phyloP scores from a whole-genome alignment of 1,284 basidiomycete species.

The Blastosporella zonata region DNA sequence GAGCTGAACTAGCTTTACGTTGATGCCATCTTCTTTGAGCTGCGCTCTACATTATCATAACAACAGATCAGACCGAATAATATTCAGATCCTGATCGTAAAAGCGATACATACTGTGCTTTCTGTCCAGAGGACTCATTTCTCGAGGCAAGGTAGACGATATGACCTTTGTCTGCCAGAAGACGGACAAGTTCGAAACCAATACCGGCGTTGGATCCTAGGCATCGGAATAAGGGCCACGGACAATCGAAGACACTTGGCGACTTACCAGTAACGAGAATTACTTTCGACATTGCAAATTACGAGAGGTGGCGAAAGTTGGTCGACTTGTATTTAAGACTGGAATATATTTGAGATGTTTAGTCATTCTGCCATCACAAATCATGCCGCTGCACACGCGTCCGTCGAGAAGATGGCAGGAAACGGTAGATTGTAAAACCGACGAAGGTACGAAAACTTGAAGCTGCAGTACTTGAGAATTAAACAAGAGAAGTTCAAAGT shows the following conservation, averaged over 20 bases:
- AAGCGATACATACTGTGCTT: conserved; percentile 24
- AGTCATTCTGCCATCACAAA: background rate
- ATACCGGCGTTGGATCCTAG: conserved; percentile 30
- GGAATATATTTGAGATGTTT: no score
- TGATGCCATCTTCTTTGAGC: conserved; percentile 26
- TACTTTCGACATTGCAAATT: conserved; percentile 22
- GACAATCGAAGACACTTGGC: background rate
- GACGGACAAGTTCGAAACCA: conserved; percentile 30
- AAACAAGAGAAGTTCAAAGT: no score
- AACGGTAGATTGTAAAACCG: no score
- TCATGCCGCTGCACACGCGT: background rate
- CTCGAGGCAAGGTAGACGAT: conserved; percentile 30
- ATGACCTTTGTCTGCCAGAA: conserved; percentile 28
- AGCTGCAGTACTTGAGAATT: no score
- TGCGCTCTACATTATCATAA: conserved; percentile 16
- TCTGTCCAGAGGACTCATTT: conserved; percentile 25
- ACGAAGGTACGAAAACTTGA: no score
- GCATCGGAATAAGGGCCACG: background rate
- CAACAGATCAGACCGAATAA: background rate
- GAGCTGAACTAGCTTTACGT: conserved; percentile 33
- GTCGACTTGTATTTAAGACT: no score
- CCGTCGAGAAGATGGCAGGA: no score
- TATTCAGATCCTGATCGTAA: background rate
- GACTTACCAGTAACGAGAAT: conserved; percentile 23
- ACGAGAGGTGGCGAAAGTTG: background rate